phyloP scores from a whole-genome alignment of 2,329 filamentous ascomycete genomes.

The Cladosporium cucumerinum region DNA sequence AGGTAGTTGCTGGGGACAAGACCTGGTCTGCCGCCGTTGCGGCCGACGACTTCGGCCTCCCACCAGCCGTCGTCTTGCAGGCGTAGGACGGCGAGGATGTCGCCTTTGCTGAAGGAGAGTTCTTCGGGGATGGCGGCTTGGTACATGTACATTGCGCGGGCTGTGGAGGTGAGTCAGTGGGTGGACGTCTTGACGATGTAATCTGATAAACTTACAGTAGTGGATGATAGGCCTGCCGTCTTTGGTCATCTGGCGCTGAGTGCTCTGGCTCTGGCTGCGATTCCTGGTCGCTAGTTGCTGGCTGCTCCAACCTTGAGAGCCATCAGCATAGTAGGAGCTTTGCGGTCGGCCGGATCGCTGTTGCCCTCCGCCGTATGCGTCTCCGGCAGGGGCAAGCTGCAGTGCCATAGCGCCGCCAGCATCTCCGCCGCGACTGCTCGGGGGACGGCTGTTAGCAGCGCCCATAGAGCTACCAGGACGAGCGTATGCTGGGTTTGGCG shows the following conservation, averaged over 20 bases:
- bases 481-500: constrained; percentile 38
- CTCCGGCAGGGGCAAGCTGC: constrained; percentile 42
- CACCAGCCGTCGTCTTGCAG: constrained; percentile 99
- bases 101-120: constrained; percentile 86
- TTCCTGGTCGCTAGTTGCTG: constrained; percentile 44
- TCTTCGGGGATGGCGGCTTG: constrained; percentile 93
- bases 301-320: constrained; percentile 19
- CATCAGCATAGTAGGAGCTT: constrained; percentile 42
- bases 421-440: constrained; percentile 43
- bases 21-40: constrained; percentile 51
- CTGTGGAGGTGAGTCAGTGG: constrained; percentile 46
- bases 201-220: constrained; percentile 71
- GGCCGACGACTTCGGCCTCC: constrained; percentile 88
- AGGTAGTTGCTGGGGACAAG: constrained; percentile 67
- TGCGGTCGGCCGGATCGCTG: constrained; percentile 40
- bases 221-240: constrained; percentile 87
- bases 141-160: constrained; percentile 91
- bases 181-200: neutral
- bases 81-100: constrained; percentile 80
- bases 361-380: constrained; percentile 39
- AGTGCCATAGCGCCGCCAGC: constrained; percentile 42
- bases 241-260: constrained; percentile 76
- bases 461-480: constrained; percentile 34
- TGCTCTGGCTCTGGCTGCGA: constrained; percentile 83
- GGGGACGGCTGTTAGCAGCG: constrained; percentile 38